Evolutionary conservation across 2,329 filamentous ascomycete genomes (phyloP).

Genomic region (Microdochium trichocladiopsis): DNA sequence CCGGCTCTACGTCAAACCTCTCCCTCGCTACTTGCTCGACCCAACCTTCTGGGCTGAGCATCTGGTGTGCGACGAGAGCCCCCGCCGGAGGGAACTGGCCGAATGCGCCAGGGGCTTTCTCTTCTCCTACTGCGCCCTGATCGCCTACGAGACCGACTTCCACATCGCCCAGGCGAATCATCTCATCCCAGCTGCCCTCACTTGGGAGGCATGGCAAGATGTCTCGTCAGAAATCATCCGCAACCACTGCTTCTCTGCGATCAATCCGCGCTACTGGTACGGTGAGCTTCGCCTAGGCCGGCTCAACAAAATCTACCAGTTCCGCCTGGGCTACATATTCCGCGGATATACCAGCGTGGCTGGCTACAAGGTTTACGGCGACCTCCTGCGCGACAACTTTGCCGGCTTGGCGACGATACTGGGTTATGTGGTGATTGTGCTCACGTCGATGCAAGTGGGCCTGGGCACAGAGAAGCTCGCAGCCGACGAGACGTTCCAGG

Average conservation of each 20-base stretch:
- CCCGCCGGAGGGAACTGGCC: slow-evolving; percentile 13
- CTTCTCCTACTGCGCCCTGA: slow-evolving; percentile 27
- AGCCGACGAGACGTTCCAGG: slow-evolving; percentile 14
- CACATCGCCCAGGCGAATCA: slow-evolving; percentile 22
- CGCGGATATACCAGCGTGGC: slow-evolving; percentile 18
- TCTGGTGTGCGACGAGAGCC: slow-evolving; percentile 6
- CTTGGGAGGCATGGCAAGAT: slow-evolving; percentile 28
- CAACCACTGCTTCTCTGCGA: slow-evolving; percentile 16
- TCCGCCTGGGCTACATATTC: slow-evolving; percentile 16
- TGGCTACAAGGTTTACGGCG: slow-evolving; percentile 22
- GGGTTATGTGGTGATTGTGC: slow-evolving; percentile 26
- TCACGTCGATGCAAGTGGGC: slow-evolving; percentile 22
- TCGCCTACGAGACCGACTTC: slow-evolving; percentile 30
- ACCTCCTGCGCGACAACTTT: slow-evolving; percentile 31
- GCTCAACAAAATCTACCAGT: slow-evolving; percentile 33
- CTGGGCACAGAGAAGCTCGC: slow-evolving; percentile 14
- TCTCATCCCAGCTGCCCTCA: slow-evolving; percentile 23
- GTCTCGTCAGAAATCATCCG: slow-evolving; percentile 15
- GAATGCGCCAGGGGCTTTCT: slow-evolving; percentile 27
- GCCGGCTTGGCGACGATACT: slow-evolving; percentile 25
- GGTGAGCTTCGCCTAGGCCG: slow-evolving; percentile 30
- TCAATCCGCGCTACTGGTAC: slow-evolving; percentile 29
- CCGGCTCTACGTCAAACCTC: slow-evolving; percentile 29
- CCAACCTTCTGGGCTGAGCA: slow-evolving; percentile 24
- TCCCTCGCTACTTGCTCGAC: slow-evolving; percentile 30